A percentile compares a stretch with the other conserved stretches of the same genome.
phyloP scores from a whole-genome alignment of 176 grass and related monocot genomes.

The Musa schizocarpa region DNA sequence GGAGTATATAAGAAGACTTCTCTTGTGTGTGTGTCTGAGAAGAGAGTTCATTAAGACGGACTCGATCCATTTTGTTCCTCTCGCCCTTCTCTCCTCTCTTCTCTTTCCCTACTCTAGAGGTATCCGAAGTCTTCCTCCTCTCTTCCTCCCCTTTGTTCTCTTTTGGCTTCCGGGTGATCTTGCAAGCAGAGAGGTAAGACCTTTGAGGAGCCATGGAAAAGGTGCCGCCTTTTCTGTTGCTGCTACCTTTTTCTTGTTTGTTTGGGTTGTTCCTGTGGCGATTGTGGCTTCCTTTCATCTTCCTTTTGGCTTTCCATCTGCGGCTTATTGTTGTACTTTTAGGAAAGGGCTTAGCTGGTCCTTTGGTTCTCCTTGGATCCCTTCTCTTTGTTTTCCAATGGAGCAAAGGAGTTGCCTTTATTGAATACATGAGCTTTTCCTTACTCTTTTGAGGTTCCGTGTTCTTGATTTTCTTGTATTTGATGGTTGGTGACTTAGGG shows the following conservation, averaged over 20 bases:
- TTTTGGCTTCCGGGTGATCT: not conserved
- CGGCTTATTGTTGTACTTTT: not conserved
- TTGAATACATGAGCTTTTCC: not conserved
- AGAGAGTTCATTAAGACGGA: no score
- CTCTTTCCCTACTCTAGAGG: not conserved
- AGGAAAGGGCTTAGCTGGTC: no score
- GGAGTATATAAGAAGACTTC: no score
- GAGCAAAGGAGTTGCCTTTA: not conserved
- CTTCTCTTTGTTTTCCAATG: not conserved
- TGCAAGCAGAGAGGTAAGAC: not conserved
- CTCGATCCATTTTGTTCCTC: not conserved
- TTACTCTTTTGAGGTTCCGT: not conserved
- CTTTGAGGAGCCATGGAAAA: not conserved
- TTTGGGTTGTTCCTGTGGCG: not conserved
- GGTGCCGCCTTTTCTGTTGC: not conserved
- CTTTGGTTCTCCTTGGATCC: not conserved
- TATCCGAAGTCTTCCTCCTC: not conserved
- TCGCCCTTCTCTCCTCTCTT: not conserved
- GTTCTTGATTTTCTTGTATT: not conserved
- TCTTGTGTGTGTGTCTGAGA: no score
- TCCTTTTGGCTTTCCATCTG: not conserved
- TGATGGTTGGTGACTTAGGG: not conserved
- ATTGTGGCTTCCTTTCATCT: not conserved
- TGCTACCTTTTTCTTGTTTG: not conserved
- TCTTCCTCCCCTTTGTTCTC: not conserved